phyloP scores from a whole-genome alignment of 129 eudicot genomes.

The Erigeron canadensis region DNA sequence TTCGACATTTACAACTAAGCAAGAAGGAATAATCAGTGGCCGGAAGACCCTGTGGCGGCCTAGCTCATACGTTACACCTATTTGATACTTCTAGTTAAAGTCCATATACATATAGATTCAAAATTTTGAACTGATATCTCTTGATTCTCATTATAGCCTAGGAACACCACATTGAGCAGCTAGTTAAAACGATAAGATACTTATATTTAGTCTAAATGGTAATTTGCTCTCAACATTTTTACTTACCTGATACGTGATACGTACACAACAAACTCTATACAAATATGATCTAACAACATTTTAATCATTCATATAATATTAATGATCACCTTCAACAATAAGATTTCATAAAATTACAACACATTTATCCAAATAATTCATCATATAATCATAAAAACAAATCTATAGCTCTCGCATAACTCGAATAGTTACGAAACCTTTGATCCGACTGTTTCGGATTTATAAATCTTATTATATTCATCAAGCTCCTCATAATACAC shows the following conservation, averaged over 20 bases:
- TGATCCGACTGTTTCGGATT: constrained; percentile 24
- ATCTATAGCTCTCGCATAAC: constrained; percentile 7
- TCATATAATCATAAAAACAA: constrained; percentile 3
- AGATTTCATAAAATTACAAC: constrained; percentile 17
- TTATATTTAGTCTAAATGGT: too few relatives aligned
- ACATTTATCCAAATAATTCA: constrained; percentile 7
- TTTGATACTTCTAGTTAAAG: constrained; percentile 19
- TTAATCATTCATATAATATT: constrained; percentile 2
- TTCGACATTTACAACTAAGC: constrained; percentile 44
- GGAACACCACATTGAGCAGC: too few relatives aligned
- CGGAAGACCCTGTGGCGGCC: constrained; percentile 74
- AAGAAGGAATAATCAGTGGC: constrained; percentile 68
- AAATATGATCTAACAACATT: not conserved
- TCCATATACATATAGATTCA: too few relatives aligned
- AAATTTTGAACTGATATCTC: too few relatives aligned
- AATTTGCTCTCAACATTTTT: too few relatives aligned
- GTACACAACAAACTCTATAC: not conserved
- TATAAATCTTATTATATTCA: constrained; percentile 48
- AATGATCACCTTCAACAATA: constrained; percentile 18
- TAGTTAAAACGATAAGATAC: too few relatives aligned
- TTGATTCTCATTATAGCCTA: too few relatives aligned
- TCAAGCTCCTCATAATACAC: constrained; percentile 77
- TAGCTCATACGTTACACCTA: constrained; percentile 26
- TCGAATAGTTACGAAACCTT: constrained; percentile 27
- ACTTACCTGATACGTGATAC: too few relatives aligned